Evolutionary conservation across 1,284 basidiomycete species (phyloP), one percentile per base, ranked within the genome.

Genomic region (Xanthoconium separans): DNA sequence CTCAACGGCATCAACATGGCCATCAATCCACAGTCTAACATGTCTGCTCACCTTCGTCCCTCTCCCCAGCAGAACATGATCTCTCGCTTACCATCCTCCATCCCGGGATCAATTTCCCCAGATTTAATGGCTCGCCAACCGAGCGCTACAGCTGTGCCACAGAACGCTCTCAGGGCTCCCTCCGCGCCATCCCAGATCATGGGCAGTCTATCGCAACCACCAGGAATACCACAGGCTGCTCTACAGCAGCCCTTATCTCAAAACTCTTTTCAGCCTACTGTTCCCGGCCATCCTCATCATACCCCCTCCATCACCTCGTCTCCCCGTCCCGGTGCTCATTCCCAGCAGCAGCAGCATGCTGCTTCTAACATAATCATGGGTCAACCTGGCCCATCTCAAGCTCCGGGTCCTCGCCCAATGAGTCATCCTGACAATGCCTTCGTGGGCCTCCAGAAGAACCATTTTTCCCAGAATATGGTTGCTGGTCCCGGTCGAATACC

Each of bases 391-490:
- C 70, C 77, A 24, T 77, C 77, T 11, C 80, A 79, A 55, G 66
- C 69, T 16, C 65, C 74, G 6, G 70, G 70, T 20, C 71, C 70
- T 60, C 78, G 77, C 47, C 73, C 72, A 54, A 76, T 77, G 68
- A 72, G 72, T 18, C 73, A 79, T 43, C 79, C 81, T 45, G 76
- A 75, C 36, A 67, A 70, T 46, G 71, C 82, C 66, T 78, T 80
- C 59, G 74, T 77, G 58, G 65, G 65, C 53, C 77, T 76, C 58
- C 69, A 70, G 56, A 75, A 72, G 56, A 61, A 66, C 3, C 75
- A 75, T 47, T 81, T 81, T 61, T 57, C 73, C 65, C 66, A 57
- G 62, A 69, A 64, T 62, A 68, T 68, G n/a, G 56, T 70, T 13
- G 56, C 71, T 55, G 61, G 63, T 29, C 58, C 66, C 10, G 62